These are phyloP conservation scores for Ganoderma resinaceum DNA, from an alignment of 1,284 basidiomycete species.

Conservation along the genomic window DNA sequence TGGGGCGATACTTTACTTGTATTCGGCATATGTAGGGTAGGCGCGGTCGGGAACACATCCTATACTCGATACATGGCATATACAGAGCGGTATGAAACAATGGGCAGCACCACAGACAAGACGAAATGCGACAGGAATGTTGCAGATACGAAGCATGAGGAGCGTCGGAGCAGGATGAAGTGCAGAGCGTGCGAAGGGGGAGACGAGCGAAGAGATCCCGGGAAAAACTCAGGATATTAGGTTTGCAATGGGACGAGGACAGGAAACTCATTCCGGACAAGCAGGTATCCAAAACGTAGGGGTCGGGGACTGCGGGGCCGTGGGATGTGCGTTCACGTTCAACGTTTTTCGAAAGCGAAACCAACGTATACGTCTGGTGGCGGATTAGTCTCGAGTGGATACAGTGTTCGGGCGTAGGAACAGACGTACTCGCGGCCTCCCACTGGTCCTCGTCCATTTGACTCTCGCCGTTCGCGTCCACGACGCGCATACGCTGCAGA, in stretches of 20 bases:
- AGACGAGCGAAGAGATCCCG: not conserved
- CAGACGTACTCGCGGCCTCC: conserved; percentile 91
- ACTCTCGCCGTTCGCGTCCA: conserved; percentile 84
- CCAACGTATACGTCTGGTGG: conserved; percentile 70
- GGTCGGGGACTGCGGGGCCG: not conserved
- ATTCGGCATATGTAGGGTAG: conserved; percentile 4
- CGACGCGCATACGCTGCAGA: conserved; percentile 88
- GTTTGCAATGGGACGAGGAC: not conserved
- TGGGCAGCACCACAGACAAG: not conserved
- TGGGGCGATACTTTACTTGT: not conserved
- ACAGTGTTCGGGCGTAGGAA: conserved; percentile 6
- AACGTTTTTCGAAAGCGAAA: conserved; percentile 34
- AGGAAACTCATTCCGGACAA: not conserved
- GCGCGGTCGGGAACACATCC: not conserved
- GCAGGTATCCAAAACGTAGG: not conserved
- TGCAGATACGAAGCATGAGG: not conserved
- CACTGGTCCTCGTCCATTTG: conserved; percentile 94
- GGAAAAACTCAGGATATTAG: conserved; percentile 1
- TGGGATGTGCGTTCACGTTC: conserved; percentile 10
- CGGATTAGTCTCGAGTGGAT: not conserved
- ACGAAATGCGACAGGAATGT: not conserved
- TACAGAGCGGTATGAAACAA: conserved; percentile 5
- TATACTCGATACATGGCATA: conserved; percentile 14
- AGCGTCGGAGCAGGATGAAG: not conserved
- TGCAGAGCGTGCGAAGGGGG: not conserved